These are phyloP conservation scores for Austroboletus festivus DNA, from an alignment of 768 basidiomycete species.

Conservation along the genomic window DNA sequence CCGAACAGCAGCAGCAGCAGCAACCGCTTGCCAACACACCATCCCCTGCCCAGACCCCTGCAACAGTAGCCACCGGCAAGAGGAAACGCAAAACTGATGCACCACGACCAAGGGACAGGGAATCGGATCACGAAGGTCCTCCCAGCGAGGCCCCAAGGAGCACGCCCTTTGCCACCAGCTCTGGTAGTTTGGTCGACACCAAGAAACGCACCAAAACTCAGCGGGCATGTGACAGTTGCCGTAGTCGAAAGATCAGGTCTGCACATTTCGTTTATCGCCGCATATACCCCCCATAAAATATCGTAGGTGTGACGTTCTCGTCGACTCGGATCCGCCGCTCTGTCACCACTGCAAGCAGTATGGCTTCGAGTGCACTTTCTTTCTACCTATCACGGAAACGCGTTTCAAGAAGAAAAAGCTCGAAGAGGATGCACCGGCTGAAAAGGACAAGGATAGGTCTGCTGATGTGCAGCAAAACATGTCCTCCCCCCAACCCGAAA, in stretches of 20 bases:
- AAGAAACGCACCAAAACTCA: constrained; percentile 93
- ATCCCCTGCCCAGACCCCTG: constrained; percentile 34
- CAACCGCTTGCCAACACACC: constrained; percentile 33
- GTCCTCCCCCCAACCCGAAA: constrained; percentile 45
- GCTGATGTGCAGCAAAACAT: constrained; percentile 32
- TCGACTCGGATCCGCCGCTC: constrained; percentile 71
- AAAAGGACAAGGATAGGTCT: constrained; percentile 36
- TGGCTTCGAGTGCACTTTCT: constrained; percentile 92
- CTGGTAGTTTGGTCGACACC: constrained; percentile 45
- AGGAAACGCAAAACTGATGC: constrained; percentile 58
- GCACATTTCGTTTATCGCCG: constrained; percentile 13
- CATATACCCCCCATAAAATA: constrained; percentile 12
- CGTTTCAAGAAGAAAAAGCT: constrained; percentile 95
- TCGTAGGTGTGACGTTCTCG: constrained; percentile 74
- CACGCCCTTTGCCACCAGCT: constrained; percentile 26
- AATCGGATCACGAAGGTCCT: constrained; percentile 60
- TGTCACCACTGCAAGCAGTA: constrained; percentile 97
- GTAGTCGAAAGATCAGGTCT: constrained; percentile 83
- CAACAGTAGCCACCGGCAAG: constrained; percentile 41
- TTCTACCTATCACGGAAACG: constrained; percentile 97
- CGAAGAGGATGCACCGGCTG: constrained; percentile 58
- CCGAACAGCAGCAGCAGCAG: constrained; percentile 31
- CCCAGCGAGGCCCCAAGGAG: constrained; percentile 46
- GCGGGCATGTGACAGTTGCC: constrained; percentile 89
- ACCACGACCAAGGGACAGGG: constrained; percentile 43